Base-by-base conservation (phyloP, 305 asterid genomes). In the Caryopteris hybrid region DNA sequence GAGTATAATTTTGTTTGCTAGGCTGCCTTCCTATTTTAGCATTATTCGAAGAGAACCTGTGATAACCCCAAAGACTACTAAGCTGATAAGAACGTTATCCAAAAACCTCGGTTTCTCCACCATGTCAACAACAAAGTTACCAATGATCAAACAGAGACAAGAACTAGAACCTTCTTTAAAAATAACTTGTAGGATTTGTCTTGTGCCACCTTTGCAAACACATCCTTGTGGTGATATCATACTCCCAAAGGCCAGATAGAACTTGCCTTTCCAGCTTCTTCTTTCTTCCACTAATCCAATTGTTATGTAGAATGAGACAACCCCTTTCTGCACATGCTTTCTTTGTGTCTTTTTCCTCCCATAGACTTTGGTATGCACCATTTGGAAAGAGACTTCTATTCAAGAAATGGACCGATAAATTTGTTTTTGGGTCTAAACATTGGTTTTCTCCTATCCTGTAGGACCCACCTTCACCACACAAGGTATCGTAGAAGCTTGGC, bases 401-500 rank as follows among this genome's bases (percentile, higher is more conserved):
- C 67, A 91, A 82, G 86, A 91, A 94, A 59, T 86, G 89, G 59
- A 87, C 88, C 14, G 70, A 62, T 65, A 94, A 54, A 14, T 80
- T 80, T 8, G 96, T 89, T 75, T 83, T 84, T 0, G 89, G 98
- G 46, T 91, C 96, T 74, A 82, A 51, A 79, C 99, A 89, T 70
- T 68, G 86, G 71, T 86, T 17, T 45, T 89, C 83, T 47, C 90
- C 92, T 62, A 83, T 34, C 69, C 91, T 87, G 66, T 81, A 72
- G 55, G 86, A 80, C 33, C 96, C 99, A 43, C 84, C 84, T 67
- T 81, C 89, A 6, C 99, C 99, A 56, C 99, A 94, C 62, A 93
- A 74, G 5, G 77, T 84, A 64, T 94, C 96, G 17, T 91, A 91
- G 78, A 91, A 94, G 73, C 98, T 94, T 23, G 98, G 98, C 69